A percentile compares a stretch with the other conserved stretches of the same genome.
Conservation (phyloP, 345 rosid genomes). For the Draba incana region DNA sequence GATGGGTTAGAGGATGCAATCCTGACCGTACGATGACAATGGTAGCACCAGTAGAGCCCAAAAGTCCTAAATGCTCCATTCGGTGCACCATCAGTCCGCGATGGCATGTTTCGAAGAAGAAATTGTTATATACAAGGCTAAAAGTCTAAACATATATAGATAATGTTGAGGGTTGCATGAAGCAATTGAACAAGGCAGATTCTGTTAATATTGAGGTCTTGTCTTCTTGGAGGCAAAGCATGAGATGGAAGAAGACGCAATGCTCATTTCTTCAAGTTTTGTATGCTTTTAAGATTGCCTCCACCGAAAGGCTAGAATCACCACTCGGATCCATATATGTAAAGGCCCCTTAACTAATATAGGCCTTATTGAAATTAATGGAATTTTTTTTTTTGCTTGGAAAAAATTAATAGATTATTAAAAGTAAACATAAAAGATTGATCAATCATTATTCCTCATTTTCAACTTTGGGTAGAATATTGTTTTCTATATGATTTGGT, state of each 20-base stretch:
- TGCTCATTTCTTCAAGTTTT: slow-evolving; percentile 13
- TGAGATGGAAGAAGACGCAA: slow-evolving; percentile 34
- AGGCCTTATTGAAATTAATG: too few relatives aligned
- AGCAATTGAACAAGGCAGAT: slow-evolving; percentile 28
- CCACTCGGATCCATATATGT: background rate
- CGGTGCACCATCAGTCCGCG: slow-evolving; percentile 22
- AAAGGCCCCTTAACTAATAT: background rate
- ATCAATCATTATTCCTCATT: too few relatives aligned
- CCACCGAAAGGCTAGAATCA: slow-evolving; percentile 23
- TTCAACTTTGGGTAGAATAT: background rate
- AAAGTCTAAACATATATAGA: slow-evolving; percentile 24
- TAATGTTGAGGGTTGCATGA: slow-evolving; percentile 27
- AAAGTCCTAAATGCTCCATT: slow-evolving; percentile 35
- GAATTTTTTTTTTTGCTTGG: too few relatives aligned
- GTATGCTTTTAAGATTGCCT: slow-evolving; percentile 20
- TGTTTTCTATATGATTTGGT: background rate
- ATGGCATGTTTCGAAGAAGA: slow-evolving; percentile 45
- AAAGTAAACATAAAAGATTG: too few relatives aligned
- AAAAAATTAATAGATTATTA: too few relatives aligned
- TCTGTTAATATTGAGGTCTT: slow-evolving; percentile 23
- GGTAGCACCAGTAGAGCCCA: slow-evolving; percentile 84
- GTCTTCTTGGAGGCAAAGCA: slow-evolving; percentile 32
- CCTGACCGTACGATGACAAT: slow-evolving; percentile 62
- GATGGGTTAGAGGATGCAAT: slow-evolving; percentile 49
- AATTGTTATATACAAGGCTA: slow-evolving; percentile 6